These are phyloP conservation scores for Aspergillus sp. DNA, from an alignment of 2,329 filamentous ascomycete species.

Conservation along the genomic window DNA sequence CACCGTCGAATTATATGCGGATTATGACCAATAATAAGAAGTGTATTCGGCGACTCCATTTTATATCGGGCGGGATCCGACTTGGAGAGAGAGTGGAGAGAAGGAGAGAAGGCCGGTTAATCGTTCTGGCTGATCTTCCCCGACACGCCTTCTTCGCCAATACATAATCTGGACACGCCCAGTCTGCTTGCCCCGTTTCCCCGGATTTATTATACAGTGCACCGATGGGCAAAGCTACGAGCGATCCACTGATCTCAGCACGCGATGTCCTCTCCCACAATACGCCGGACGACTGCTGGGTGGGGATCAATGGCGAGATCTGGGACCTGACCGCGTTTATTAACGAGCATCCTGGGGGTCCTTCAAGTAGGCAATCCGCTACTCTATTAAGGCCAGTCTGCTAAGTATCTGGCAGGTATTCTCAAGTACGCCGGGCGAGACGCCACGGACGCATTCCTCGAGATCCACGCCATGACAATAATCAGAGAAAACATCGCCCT, in stretches of 20 bases:
- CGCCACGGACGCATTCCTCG: constrained; percentile 54
- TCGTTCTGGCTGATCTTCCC: too few species aligned
- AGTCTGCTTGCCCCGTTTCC: too few species aligned
- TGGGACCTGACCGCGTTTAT: constrained; percentile 63
- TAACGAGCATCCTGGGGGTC: constrained; percentile 56
- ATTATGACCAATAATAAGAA: too few species aligned
- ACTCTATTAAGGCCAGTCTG: constrained; percentile 42
- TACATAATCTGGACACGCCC: too few species aligned
- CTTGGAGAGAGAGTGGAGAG: too few species aligned
- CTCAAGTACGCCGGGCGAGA: constrained; percentile 59
- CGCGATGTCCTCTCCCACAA: constrained; percentile 1
- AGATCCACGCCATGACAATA: constrained; percentile 46
- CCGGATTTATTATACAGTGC: background rate
- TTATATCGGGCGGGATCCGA: too few species aligned
- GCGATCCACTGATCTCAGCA: background rate
- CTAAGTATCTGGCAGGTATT: constrained; percentile 59
- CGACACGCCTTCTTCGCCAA: too few species aligned
- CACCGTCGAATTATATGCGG: too few species aligned
- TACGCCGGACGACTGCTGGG: constrained; percentile 51
- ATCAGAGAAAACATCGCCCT: constrained; percentile 32
- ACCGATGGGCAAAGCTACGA: background rate
- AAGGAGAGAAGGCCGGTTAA: too few species aligned
- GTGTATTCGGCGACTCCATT: too few species aligned
- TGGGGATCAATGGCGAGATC: constrained; percentile 62
- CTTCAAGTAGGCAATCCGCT: constrained; percentile 26